Conservation (phyloP, 1,139 yeast genomes). For the Nematodospora anomalae region DNA sequence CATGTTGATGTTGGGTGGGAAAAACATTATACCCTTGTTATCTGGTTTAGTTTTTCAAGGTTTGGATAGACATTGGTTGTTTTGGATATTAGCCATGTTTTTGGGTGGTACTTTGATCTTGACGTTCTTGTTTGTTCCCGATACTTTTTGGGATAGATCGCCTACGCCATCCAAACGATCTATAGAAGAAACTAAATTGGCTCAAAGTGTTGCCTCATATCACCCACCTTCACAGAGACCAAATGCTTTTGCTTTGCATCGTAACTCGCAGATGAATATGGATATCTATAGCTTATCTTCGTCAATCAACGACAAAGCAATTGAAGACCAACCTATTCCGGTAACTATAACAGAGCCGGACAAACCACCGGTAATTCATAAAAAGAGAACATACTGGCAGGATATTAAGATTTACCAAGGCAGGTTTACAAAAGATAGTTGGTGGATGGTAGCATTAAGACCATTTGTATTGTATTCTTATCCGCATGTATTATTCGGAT, state of each 20-base stretch:
- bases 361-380: conserved; percentile 5
- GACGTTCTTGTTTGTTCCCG: conserved; percentile 59
- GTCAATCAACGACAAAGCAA: conserved; percentile 16
- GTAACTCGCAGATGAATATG: conserved; percentile 19
- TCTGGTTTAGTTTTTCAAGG: conserved; percentile 53
- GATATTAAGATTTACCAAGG: conserved; percentile 39
- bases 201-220: conserved; percentile 38
- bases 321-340: conserved; percentile 16
- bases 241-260: conserved; percentile 32
- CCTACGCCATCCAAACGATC: conserved; percentile 54
- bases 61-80: conserved; percentile 59
- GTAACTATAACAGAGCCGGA: conserved; percentile 20
- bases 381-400: conserved; percentile 20
- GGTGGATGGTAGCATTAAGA: conserved; percentile 60
- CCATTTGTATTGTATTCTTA: conserved; percentile 54
- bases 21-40: conserved; percentile 57
- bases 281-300: conserved; percentile 24
- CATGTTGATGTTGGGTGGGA: conserved; percentile 60
- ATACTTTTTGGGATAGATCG: conserved; percentile 63
- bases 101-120: conserved; percentile 47
- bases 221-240: conserved; percentile 32
- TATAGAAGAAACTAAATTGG: conserved; percentile 48
- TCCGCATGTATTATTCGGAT: conserved; percentile 55
- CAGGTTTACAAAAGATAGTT: conserved; percentile 47
- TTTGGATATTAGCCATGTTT: conserved; percentile 58